Evolutionary conservation across 75 land plant species (phyloP), one percentile per base, ranked within the genome.

Genomic region (Pinus taeda): DNA sequence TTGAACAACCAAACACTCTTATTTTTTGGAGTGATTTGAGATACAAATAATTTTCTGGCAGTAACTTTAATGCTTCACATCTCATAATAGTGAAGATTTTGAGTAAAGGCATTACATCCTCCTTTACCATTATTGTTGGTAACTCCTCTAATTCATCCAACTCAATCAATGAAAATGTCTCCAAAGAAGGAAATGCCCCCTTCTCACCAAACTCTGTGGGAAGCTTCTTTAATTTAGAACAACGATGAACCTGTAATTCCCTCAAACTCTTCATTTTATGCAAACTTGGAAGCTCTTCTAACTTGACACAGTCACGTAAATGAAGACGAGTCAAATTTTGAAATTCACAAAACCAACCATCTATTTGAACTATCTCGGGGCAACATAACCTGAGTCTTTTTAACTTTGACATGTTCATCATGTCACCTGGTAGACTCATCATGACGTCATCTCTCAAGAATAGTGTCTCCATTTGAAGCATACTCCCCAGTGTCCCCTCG

Each of bases 41-140:
- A 64, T 64, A 13, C 33, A 29, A 64, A 64, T 64, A 64, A 64
- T 14, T 14, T 33, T 64, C 67, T 30, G 67, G 33, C 67, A 64
- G 33, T 15, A 64, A 26, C 29, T 64, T 24, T 17, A 64, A 64
- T 64, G 67, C 30, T 33, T 64, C 67, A 29, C 67, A 64, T 15
- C 1, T 4, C 33, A 64, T 33, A 0, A 64, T 24, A 0, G 33
- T 26, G 33, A 64, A 13, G 1, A 14, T 29, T 29, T 64, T 64
- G 30, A 64, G 67, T 2, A 37, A 64, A 64, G 37, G 37, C 67
- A 64, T 64, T 24, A 33, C 67, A 13, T 24, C 67, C 26, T 64
- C 67, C 4, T 64, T 15, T 30, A 30, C 24, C 8, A 2, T 39
- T 39, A 39, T 39, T 30, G 0, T 3, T 64, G 67, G 67, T 8